Conservation (phyloP, 106 monocot genomes). For the Dendrobium huoshanense region DNA sequence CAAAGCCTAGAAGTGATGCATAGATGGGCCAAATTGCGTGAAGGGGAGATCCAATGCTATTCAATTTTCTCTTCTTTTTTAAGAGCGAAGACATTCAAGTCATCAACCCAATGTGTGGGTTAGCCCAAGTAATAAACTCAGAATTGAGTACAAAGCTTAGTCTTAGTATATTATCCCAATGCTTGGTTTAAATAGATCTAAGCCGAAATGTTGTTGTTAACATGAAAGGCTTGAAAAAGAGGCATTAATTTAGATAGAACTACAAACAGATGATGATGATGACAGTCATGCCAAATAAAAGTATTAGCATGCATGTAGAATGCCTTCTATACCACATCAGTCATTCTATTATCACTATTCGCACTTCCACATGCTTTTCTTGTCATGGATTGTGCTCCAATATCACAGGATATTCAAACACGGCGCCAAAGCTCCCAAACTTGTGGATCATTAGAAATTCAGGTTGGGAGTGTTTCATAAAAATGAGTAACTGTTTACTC, state of each 20-base stretch:
- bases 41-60: no score
- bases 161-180: neutral
- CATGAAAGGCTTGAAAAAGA: no score
- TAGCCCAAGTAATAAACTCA: neutral
- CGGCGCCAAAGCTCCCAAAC: neutral
- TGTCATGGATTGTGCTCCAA: neutral
- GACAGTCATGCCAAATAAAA: no score
- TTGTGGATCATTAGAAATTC: neutral
- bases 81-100: neutral
- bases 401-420: neutral
- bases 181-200: neutral
- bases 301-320: neutral
- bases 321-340: neutral
- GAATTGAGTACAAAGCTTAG: neutral
- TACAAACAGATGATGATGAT: no score
- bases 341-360: neutral
- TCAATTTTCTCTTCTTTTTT: no score
- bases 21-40: no score
- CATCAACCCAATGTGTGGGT: neutral
- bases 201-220: neutral
- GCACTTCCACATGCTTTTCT: neutral
- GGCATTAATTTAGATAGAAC: no score
- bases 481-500: neutral
- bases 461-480: neutral
- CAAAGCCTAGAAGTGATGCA: no score